Base-by-base conservation (phyloP, 2,329 filamentous ascomycete species). In the Pestalotiopsis sp. region DNA sequence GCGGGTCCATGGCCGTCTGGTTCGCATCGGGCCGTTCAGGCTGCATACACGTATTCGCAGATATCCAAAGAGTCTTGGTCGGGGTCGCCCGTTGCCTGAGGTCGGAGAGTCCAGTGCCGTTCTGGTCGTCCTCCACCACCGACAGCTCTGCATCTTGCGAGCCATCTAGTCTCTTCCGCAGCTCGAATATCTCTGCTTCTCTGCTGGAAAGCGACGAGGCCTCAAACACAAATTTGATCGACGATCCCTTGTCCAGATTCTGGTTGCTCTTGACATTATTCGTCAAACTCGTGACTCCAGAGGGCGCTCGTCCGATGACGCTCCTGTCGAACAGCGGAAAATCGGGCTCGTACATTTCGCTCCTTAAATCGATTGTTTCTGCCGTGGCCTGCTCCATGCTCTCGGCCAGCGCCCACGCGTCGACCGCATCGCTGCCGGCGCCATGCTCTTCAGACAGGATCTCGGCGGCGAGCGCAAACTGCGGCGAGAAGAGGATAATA, bases 41-140 rank as follows among this genome's bases (percentile, higher is more conserved):
- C 73, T 97, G 94, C 30, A 88, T 79, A 78, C 96, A 99, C 1
- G 93, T 94, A 72, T 94, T 98, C 57, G 94, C 89, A 2, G 94
- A 94, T 66, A 99, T 85, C 78, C 92, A 98, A 3, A 98, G 83
- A 1, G 81, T 87, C 56, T 79, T 83, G 17, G 79, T 78, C 26
- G 79, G 70, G 64, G 75, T 70, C 67, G 75, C 71, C 65, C 77
- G 74, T 26, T 71, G 73, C 30, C 55, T 66, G 52, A 71, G 67
- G 70, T 71, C 73, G 39, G 62, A 57, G 17, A 69, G 67, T 6
- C 52, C 57, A n/a, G 66, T 59, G 38, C 68, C 73, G n/a, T 73
- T 71, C 10, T 68, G 68, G 3, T 68, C 72, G n/a, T 71, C 72
- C 14, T 66, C 68, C 56, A 72, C 70, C 35, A 38, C 57, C 14